Evolutionary conservation across 1,139 yeast species (phyloP), one percentile per base, ranked within the genome.

Genomic region (Sugiyamaella neomexicana): DNA sequence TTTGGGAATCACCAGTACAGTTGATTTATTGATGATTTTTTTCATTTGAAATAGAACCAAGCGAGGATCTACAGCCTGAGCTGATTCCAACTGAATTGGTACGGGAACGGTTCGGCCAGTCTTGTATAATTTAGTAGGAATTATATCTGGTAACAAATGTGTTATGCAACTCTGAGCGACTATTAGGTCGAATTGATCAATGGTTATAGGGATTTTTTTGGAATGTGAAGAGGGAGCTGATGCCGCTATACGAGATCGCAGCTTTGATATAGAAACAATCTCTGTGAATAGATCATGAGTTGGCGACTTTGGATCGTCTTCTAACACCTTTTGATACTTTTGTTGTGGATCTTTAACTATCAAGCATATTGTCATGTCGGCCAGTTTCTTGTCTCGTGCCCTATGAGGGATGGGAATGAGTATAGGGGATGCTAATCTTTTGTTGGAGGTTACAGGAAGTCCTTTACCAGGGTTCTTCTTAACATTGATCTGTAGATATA

Each of bases 261-360:
- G 58, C 52, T 62, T 64, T 20, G 58, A 54, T 1, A 63, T 54
- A 1, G 69, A 62, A 2, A 65, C 54, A 36, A 66, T 61, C 42
- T 65, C 68, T 2, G 61, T 54, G 44, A 65, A 65, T 54, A 63
- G 31, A 31, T 62, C 64, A 37, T 60, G 55, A 1, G 69, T 65
- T 2, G 60, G 55, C n/a, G 62, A 40, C 3, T 56, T 56, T 8
- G 48, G 49, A 34, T 62, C 58, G 15, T 55, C 62, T 40, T 58
- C 62, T 7, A 65, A 55, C 2, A 53, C 56, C 7, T 58, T 56
- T 9, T 56, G 55, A 15, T 57, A 64, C 37, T 55, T 54, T 46
- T 55, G 57, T 50, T 60, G 64, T 2, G 68, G 66, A 34, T 65
- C 67, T 43, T 58, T 62, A 36, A 65, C 67, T 3, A 65, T 56